phyloP scores from a whole-genome alignment of 192 early-diverging fungal species.

The Rhizophagus sp. region DNA sequence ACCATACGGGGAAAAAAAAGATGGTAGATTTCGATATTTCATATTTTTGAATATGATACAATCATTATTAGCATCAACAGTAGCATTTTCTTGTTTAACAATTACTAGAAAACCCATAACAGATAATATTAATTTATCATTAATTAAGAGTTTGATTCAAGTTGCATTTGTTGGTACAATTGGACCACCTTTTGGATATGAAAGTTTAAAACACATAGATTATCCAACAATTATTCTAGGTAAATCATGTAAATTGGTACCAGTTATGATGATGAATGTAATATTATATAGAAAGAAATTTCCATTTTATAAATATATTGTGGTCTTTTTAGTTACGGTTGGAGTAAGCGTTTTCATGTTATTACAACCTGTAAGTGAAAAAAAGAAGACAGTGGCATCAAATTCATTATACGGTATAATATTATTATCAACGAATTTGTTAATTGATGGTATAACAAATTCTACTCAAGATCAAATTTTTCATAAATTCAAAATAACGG shows the following conservation, averaged over 20 bases:
- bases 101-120: slow-evolving; percentile 45
- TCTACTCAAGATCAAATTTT: slow-evolving; percentile 96
- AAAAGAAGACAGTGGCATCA: slow-evolving; percentile 49
- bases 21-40: slow-evolving; percentile 77
- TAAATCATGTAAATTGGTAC: slow-evolving; percentile 95
- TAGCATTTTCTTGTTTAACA: slow-evolving; percentile 77
- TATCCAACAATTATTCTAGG: slow-evolving; percentile 97
- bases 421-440: slow-evolving; percentile 81
- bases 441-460: slow-evolving; percentile 94
- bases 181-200: slow-evolving; percentile 92
- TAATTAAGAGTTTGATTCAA: slow-evolving; percentile 69
- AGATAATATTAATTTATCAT: slow-evolving; percentile 30
- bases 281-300: slow-evolving; percentile 86
- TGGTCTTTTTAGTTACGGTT: slow-evolving; percentile 83
- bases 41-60: slow-evolving; percentile 91
- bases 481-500: slow-evolving; percentile 75
- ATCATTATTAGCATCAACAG: slow-evolving; percentile 70
- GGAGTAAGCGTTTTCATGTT: slow-evolving; percentile 97
- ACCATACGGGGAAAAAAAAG: slow-evolving; percentile 55
- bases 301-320: slow-evolving; percentile 84
- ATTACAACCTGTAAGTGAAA: slow-evolving; percentile 58
- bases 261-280: slow-evolving; percentile 95
- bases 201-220: slow-evolving; percentile 89
- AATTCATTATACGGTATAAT: slow-evolving; percentile 79
- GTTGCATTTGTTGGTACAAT: slow-evolving; percentile 73